phyloP scores from a whole-genome alignment of 352 stramenopile species.

The Phytophthora ramorum region DNA sequence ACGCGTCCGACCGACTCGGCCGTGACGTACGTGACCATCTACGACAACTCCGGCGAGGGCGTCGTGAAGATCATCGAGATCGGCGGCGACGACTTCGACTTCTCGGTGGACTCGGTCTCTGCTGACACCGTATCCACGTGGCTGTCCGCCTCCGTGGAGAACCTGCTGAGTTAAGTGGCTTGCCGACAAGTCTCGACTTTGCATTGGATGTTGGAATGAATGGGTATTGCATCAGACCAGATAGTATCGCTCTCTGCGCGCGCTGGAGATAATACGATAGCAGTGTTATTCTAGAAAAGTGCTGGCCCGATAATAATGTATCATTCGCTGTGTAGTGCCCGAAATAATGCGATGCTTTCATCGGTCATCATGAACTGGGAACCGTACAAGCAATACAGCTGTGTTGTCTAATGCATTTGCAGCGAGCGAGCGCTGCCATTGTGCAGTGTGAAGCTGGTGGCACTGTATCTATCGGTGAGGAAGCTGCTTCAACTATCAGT shows the following conservation, averaged over 20 bases:
- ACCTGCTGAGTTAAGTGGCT: constrained; percentile 41
- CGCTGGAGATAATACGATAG: constrained; percentile 20
- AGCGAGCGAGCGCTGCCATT: too few relatives aligned
- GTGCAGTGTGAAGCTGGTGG: too few relatives aligned
- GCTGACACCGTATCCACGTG: constrained; percentile 41
- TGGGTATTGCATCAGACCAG: constrained; percentile 15
- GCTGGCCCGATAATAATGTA: constrained; percentile 15
- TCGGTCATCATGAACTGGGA: not conserved
- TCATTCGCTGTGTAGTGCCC: too few relatives aligned
- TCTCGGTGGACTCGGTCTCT: constrained; percentile 39
- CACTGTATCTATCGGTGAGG: not conserved
- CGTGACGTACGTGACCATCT: constrained; percentile 64
- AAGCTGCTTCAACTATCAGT: too few relatives aligned
- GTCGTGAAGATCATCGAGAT: constrained; percentile 61
- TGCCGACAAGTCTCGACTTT: not conserved
- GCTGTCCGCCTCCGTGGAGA: constrained; percentile 46
- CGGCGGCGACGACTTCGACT: constrained; percentile 53
- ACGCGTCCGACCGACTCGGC: constrained; percentile 37
- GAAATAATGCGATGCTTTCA: constrained; percentile 4
- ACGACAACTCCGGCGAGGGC: constrained; percentile 51
- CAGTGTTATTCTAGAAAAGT: constrained; percentile 1
- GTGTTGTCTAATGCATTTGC: too few relatives aligned
- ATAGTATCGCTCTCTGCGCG: constrained; percentile 1
- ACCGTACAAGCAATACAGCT: too few relatives aligned
- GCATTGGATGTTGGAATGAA: too few relatives aligned